Percentiles rank a stretch among this genome's conserved stretches.
Evolutionary conservation across 2,329 filamentous ascomycete genomes (phyloP).

Genomic region (Penicillium oxalicum): DNA sequence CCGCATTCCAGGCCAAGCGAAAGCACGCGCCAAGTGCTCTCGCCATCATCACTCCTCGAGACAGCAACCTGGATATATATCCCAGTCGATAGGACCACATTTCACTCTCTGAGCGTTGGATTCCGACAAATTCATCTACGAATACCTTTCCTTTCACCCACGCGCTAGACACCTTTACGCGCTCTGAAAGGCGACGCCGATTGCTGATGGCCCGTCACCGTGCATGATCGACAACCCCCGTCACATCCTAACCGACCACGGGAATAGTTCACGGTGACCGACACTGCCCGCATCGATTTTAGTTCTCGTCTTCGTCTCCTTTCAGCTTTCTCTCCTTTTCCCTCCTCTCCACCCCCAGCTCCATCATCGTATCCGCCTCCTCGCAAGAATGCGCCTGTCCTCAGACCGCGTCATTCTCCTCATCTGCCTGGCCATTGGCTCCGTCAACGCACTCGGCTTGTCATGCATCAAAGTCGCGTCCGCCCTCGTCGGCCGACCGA

Average conservation of each 20-base stretch:
- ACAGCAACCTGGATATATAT: too few relatives aligned
- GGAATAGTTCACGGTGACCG: background rate
- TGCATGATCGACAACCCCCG: too few relatives aligned
- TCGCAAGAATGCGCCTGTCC: constrained; percentile 18
- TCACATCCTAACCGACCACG: too few relatives aligned
- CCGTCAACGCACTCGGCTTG: constrained; percentile 42
- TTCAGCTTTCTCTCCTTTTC: constrained; percentile 12
- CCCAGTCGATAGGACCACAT: too few relatives aligned
- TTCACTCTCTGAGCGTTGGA: too few relatives aligned
- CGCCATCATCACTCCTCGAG: too few relatives aligned
- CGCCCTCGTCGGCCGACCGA: constrained; percentile 42
- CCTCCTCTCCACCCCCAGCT: background rate
- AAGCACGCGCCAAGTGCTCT: too few relatives aligned
- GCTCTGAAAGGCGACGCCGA: too few relatives aligned
- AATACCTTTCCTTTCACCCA: too few relatives aligned
- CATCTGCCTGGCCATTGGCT: constrained; percentile 13
- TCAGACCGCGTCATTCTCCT: constrained; percentile 15
- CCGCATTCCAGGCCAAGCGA: too few relatives aligned
- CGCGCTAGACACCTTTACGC: too few relatives aligned
- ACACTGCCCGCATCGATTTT: background rate
- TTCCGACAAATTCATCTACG: too few relatives aligned
- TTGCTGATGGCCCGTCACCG: background rate
- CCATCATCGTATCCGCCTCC: background rate
- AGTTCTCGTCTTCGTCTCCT: background rate
- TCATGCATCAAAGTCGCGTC: constrained; percentile 85